Base-by-base conservation (phyloP, 495 filamentous ascomycete species). In the Tetracladium setigerum region DNA sequence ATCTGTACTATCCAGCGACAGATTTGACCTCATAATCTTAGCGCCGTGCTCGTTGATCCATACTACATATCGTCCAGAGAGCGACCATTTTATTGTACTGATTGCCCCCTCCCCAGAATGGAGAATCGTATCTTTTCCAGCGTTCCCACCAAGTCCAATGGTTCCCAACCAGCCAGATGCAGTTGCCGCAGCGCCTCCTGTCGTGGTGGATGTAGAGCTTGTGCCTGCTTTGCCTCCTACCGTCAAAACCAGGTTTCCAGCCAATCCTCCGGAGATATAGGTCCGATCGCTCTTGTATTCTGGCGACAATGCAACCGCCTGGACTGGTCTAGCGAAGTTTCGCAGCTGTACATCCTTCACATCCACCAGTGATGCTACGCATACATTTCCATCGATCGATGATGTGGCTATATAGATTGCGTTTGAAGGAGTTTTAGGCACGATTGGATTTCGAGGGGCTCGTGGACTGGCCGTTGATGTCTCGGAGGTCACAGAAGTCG, bases 11-110 rank as follows among this genome's bases (percentile, higher is more conserved):
- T 92, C 87, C 33, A 96, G 72, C 46, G 88, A 77, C 18, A 95
- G 63, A 58, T 89, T 89, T 4, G 86, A 87, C 37, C 92, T 77
- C 92, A 98, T 97, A 40, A 98, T 89, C 62, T 95, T 95, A 58
- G 95, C 89, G 1, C 92, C 92, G 55, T 91, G 83, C 63, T 98
- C 92, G 56, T 95, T 97, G 17, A 92, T 73, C 92, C 92, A 98
- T 0, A 78, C 84, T 2, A 97, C 85, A 61, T 86, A 96, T 67
- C 84, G 86, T 1, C 92, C 91, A 1, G 89, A 88, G 45, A 87
- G 59, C 0, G 89, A 95, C 88, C 89, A 98, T 61, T 89, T 86
- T 49, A 98, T 89, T 5, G 84, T 85, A 54, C 79, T 86, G 49
- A 98, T 94, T 7, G 79, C 77, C 6, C 92, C 92, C 66, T 98